Evolutionary conservation across 2,329 filamentous ascomycete species (phyloP).

Genomic region (Coccinonectria pachysandricola): DNA sequence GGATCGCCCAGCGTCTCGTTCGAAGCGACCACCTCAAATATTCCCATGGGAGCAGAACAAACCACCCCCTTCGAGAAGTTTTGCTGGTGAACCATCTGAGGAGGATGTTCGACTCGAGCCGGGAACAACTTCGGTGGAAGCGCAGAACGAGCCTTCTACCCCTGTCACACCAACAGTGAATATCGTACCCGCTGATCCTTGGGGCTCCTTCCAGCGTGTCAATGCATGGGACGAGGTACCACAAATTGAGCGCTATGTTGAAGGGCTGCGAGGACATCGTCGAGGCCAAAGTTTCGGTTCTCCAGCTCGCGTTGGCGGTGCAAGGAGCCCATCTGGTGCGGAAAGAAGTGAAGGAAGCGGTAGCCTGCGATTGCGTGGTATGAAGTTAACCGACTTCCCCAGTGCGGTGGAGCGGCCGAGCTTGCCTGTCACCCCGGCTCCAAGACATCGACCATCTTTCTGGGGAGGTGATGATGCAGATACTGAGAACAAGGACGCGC

Average conservation of each 20-base stretch:
- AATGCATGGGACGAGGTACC: constrained; percentile 94
- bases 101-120: too few relatives aligned
- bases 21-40: constrained; percentile 53
- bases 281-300: constrained; percentile 25
- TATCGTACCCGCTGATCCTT: constrained; percentile 46
- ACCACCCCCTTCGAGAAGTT: constrained; percentile 54
- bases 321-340: constrained; percentile 9
- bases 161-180: constrained; percentile 39
- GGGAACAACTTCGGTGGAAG: too few relatives aligned
- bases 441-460: constrained; percentile 57
- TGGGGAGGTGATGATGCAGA: constrained; percentile 40
- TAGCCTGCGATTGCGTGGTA: constrained; percentile 23
- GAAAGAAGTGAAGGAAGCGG: constrained; percentile 7
- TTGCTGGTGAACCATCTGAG: constrained; percentile 26
- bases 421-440: constrained; percentile 81
- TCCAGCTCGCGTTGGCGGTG: constrained; percentile 6
- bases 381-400: constrained; percentile 80
- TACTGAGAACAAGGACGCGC: constrained; percentile 41
- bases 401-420: constrained; percentile 73
- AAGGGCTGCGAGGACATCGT: constrained; percentile 56
- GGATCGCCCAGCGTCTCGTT: constrained; percentile 41
- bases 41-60: constrained; percentile 83
- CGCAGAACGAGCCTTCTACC: constrained; percentile 34
- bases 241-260: constrained; percentile 81
- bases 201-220: constrained; percentile 61